Evolutionary conservation across 2,329 filamentous ascomycete species (phyloP).

Genomic region (Cryphonectria parasitica): DNA sequence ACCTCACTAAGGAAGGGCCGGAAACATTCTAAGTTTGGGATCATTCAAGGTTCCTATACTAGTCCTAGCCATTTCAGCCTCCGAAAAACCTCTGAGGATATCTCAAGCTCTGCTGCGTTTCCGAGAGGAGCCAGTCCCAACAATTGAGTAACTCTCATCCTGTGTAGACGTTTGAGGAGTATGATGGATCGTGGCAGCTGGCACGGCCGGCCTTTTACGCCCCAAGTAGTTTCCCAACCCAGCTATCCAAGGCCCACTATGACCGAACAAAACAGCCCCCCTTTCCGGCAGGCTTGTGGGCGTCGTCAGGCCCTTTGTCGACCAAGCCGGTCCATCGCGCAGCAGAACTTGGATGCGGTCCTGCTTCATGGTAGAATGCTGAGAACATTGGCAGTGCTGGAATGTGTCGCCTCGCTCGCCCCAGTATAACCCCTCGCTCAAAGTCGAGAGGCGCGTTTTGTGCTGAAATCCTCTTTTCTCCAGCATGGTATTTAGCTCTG

Average conservation of each 20-base stretch:
- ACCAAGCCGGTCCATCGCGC: neutral
- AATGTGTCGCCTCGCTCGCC: slow-evolving; percentile 27
- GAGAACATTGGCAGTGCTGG: slow-evolving; percentile 24
- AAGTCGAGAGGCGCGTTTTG: slow-evolving; percentile 17
- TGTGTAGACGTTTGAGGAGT: neutral
- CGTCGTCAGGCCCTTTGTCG: slow-evolving; percentile 14
- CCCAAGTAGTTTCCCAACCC: slow-evolving; percentile 14
- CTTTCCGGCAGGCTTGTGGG: slow-evolving; percentile 8
- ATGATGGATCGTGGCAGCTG: neutral
- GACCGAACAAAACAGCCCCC: slow-evolving; percentile 31
- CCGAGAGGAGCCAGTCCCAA: no score
- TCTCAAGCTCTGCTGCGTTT: no score
- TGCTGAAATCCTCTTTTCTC: slow-evolving; percentile 16
- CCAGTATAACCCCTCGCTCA: slow-evolving; percentile 31
- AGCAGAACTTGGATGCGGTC: slow-evolving; percentile 17
- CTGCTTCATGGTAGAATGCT: neutral
- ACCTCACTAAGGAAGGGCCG: no score
- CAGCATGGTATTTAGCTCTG: slow-evolving; percentile 25
- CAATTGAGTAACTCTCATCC: neutral
- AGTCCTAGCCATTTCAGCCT: no score
- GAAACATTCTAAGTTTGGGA: no score
- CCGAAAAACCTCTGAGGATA: no score
- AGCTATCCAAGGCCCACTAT: slow-evolving; percentile 25
- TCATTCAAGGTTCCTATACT: no score
- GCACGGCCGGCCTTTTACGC: neutral